Conservation (phyloP, 83 land plant genomes). For the Thuja plicata region DNA sequence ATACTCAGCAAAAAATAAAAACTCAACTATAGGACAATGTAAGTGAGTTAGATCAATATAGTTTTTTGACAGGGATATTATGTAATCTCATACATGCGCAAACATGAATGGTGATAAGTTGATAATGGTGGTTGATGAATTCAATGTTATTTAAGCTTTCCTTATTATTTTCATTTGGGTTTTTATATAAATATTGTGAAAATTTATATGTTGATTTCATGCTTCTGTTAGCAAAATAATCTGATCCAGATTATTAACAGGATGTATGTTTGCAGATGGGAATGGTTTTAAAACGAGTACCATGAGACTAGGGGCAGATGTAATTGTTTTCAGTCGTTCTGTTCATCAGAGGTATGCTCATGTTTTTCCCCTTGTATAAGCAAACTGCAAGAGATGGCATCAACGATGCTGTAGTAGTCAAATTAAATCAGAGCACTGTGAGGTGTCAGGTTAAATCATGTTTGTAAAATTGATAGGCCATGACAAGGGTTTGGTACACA, state of each 20-base stretch:
- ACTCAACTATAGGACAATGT: slow-evolving; percentile 75
- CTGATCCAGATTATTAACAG: slow-evolving; percentile 11
- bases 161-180: background rate
- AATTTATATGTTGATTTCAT: background rate
- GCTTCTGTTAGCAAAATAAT: background rate
- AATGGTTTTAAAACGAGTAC: slow-evolving; percentile 94
- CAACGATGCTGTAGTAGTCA: background rate
- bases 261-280: slow-evolving; percentile 64
- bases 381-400: background rate
- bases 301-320: slow-evolving; percentile 96
- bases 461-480: background rate
- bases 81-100: background rate
- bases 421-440: background rate
- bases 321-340: slow-evolving; percentile 76
- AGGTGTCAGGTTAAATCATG: background rate
- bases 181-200: background rate
- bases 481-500: background rate
- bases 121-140: background rate
- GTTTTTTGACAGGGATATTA: background rate
- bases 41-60: slow-evolving; percentile 8
- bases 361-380: background rate
- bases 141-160: background rate
- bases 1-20: slow-evolving; percentile 64
- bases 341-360: background rate
- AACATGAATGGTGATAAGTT: background rate